These are phyloP conservation scores for Gleditsia sinensis DNA, from an alignment of 306 rosid genomes.

Conservation along the genomic window DNA sequence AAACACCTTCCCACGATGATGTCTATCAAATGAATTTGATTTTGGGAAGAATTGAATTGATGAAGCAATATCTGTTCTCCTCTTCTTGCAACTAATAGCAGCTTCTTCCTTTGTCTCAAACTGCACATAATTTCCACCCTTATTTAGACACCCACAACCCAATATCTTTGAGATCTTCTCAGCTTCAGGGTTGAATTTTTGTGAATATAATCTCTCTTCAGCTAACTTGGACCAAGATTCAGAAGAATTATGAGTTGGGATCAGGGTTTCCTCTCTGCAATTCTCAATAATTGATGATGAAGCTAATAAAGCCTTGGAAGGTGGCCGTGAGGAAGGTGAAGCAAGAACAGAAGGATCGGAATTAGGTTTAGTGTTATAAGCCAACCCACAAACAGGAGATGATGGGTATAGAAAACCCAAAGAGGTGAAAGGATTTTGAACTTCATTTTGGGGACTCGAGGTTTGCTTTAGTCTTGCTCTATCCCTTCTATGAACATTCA, in stretches of 20 bases:
- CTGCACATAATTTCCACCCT: slow-evolving; percentile 15
- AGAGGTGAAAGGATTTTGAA: slow-evolving; percentile 31
- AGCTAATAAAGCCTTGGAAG: slow-evolving; percentile 48
- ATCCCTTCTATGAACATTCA: slow-evolving; percentile 95
- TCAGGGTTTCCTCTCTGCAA: slow-evolving; percentile 32
- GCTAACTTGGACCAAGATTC: slow-evolving; percentile 48
- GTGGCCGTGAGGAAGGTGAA: slow-evolving; percentile 40
- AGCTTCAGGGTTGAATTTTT: slow-evolving; percentile 19
- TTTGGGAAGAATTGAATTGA: slow-evolving; percentile 47
- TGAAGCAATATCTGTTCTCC: slow-evolving; percentile 38
- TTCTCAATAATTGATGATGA: slow-evolving; percentile 25
- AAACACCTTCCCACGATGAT: slow-evolving; percentile 22
- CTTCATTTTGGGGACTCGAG: slow-evolving; percentile 41
- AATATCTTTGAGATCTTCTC: slow-evolving; percentile 44
- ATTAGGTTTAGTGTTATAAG: slow-evolving; percentile 66
- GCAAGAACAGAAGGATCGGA: slow-evolving; percentile 32
- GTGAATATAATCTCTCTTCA: slow-evolving; percentile 37
- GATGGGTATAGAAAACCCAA: slow-evolving; percentile 45
- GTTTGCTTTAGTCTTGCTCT: slow-evolving; percentile 83
- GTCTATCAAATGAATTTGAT: slow-evolving; percentile 34
- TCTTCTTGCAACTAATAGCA: slow-evolving; percentile 56
- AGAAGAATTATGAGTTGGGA: slow-evolving; percentile 41
- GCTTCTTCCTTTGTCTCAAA: slow-evolving; percentile 31
- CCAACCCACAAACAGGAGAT: slow-evolving; percentile 57
- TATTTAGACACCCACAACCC: slow-evolving; percentile 37